Conservation (phyloP, 2,329 filamentous ascomycete genomes). For the Dryadomyces sulphureus region DNA sequence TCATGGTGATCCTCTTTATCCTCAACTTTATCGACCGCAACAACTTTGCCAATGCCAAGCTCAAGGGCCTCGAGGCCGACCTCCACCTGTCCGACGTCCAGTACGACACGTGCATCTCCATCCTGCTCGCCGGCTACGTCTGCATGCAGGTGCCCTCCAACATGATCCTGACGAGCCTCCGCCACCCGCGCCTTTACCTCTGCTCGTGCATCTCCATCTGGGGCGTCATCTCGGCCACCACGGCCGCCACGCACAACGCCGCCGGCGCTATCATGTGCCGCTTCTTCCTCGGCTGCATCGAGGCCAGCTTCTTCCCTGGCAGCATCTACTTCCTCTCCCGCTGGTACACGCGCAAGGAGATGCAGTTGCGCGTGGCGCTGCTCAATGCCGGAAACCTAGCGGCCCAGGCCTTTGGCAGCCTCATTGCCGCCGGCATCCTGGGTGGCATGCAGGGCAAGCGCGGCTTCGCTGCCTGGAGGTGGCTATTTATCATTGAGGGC, state of each 20-base stretch:
- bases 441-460: constrained; percentile 41
- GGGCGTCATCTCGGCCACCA: neutral
- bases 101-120: neutral
- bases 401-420: constrained; percentile 8
- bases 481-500: constrained; percentile 44
- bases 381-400: constrained; percentile 11
- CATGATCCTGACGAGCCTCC: neutral
- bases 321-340: constrained; percentile 21
- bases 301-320: constrained; percentile 34
- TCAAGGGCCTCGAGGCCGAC: neutral
- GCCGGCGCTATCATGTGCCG: neutral
- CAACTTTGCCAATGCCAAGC: neutral
- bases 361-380: constrained; percentile 11
- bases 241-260: neutral
- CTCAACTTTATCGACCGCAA: neutral
- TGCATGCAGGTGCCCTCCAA: neutral
- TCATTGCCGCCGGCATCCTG: constrained; percentile 25
- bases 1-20: neutral
- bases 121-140: neutral
- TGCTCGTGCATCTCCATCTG: neutral
- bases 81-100: neutral
- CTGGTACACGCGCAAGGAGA: constrained; percentile 11
- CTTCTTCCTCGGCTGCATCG: constrained; percentile 4
- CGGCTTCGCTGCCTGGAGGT: constrained; percentile 29
- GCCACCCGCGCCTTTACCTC: neutral